Evolutionary conservation across 805 yeast species (phyloP), one percentile per base, ranked within the genome.

Genomic region (Metschnikowia similis): DNA sequence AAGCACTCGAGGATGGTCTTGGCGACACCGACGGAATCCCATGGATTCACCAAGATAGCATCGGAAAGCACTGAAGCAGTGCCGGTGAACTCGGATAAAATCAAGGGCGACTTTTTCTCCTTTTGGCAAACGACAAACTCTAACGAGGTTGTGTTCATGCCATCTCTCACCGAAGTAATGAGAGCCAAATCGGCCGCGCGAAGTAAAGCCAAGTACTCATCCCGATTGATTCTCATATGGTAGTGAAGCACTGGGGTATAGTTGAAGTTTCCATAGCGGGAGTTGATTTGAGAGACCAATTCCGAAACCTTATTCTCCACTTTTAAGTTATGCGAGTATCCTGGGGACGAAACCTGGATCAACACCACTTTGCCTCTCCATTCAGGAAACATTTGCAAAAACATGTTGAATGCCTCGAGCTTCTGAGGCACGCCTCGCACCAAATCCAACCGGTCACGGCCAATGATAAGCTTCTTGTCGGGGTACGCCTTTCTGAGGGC

Each of bases 21-120:
- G 1, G 99, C 92, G 35, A 92, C 92, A 1, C 96, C 96, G 27
- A 89, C 92, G 0, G 95, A 78, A 69, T 94, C 98, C 96, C 97
- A 94, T 7, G 99, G 99, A 59, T 94, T 94, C 34, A 94, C 94
- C 55, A 86, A 80, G 45, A 88, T 76, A 0, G 96, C 88, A 53
- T 85, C 88, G 48, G 75, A 76, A 48, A 87, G 66, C 2, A 85
- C 85, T 2, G 87, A 72, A 0, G 89, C 81, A 3, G 95, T 84
- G 41, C 99, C 99, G 49, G 96, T 87, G 64, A 94, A 94, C 70
- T 94, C 99, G 21, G 96, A 87, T 41, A 94, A 71, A 35, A 94
- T 82, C 61, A 95, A 76, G 0, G 98, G 96, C 2, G 87, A 80
- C 54, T 76, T 73, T 53, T 83, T 79, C 53, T 80, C 72, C 60